These are phyloP conservation scores for Kokia cookei DNA, from an alignment of 441 rosid genomes.

Conservation along the genomic window DNA sequence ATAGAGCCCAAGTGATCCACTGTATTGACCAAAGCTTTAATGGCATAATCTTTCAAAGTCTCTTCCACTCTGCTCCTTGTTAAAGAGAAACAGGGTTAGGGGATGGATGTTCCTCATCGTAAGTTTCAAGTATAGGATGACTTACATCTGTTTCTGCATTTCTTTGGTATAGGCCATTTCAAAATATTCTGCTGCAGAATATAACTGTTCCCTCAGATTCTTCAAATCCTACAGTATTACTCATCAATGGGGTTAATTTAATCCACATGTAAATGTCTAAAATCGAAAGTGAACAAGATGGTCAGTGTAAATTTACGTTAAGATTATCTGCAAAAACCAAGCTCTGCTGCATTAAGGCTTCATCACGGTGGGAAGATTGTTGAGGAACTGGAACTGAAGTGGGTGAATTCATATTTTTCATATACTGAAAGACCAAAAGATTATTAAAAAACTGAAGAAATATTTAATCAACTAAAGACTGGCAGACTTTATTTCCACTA, in stretches of 20 bases:
- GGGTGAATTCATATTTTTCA: slow-evolving; percentile 31
- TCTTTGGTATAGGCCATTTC: slow-evolving; percentile 54
- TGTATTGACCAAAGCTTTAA: slow-evolving; percentile 67
- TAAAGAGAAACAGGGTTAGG: background rate
- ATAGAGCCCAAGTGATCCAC: slow-evolving; percentile 93
- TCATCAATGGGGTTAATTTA: too few species aligned
- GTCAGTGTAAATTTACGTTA: slow-evolving; percentile 33
- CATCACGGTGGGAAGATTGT: slow-evolving; percentile 55
- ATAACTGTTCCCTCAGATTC: slow-evolving; percentile 63
- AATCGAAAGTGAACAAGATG: background rate
- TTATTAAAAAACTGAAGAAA: background rate
- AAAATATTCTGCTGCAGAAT: slow-evolving; percentile 84
- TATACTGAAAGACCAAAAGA: background rate
- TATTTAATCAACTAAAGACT: background rate
- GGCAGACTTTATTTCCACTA: background rate
- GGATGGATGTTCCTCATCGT: background rate
- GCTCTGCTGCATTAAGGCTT: slow-evolving; percentile 64
- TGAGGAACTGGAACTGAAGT: slow-evolving; percentile 35
- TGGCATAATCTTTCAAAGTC: slow-evolving; percentile 60
- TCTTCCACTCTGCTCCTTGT: slow-evolving; percentile 47
- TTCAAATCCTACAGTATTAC: slow-evolving; percentile 51
- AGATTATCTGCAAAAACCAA: slow-evolving; percentile 61
- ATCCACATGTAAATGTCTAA: background rate
- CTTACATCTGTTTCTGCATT: slow-evolving; percentile 64
- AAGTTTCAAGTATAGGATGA: background rate